Conservation (phyloP, 2,329 filamentous ascomycete genomes). For the Trichophyton mentagrophytes region DNA sequence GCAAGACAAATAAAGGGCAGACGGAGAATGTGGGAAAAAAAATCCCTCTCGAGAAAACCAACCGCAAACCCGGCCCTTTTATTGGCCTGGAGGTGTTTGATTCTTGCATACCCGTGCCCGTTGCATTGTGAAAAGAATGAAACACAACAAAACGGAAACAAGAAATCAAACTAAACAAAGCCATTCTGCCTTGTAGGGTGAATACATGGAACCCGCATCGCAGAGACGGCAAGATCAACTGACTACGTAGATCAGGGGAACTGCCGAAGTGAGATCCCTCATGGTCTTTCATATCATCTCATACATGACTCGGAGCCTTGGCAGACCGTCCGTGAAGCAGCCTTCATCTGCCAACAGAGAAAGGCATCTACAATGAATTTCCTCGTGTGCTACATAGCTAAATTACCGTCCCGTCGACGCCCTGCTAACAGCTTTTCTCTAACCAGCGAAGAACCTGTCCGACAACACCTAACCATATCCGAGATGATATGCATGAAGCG, state of each 20-base stretch:
- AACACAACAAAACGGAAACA: background rate
- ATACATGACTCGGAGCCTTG: background rate
- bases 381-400: background rate
- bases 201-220: background rate
- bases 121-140: background rate
- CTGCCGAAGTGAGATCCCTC: background rate
- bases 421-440: background rate
- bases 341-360: background rate
- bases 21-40: background rate
- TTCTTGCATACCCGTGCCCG: background rate
- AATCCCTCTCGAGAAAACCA: background rate
- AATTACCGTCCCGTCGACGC: background rate
- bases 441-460: background rate
- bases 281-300: background rate
- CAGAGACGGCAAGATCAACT: background rate
- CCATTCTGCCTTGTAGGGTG: background rate
- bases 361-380: background rate
- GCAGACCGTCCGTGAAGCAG: background rate
- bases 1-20: background rate
- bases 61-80: background rate
- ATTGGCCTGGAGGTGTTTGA: background rate
- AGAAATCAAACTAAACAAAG: background rate
- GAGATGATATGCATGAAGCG: slow-evolving; percentile 6
- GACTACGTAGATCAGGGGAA: background rate
- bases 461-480: background rate